Evolutionary conservation across 257 asterid genomes (phyloP), one percentile per base, ranked within the genome.

Genomic region (Solanum dulcamara): DNA sequence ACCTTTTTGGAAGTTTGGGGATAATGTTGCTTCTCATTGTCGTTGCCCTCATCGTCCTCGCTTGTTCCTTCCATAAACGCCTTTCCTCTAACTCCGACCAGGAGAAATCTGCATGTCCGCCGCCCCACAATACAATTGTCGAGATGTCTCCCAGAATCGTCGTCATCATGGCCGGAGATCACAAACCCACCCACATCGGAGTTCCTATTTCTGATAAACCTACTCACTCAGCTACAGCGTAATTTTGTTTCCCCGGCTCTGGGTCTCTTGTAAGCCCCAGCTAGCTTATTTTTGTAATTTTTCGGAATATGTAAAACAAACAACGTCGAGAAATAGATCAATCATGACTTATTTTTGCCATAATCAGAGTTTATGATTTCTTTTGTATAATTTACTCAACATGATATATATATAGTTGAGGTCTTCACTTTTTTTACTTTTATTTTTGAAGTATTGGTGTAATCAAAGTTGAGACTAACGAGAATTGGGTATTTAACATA

Each of bases 111-210:
- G 74, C 88, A 84, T 81, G 38, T 81, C 85, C 80, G 68, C n/a
- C 66, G 44, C 10, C 83, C 0, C 26, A 67, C 81, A 37, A 84
- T 48, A 15, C 88, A 48, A 60, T 50, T 30, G 24, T 26, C 26
- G 87, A 87, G 44, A 72, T 18, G 82, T 30, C 89, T 57, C 96
- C 98, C 10, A 93, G 91, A 85, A 86, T 95, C 37, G 91, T 94
- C 26, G 98, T 93, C 70, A 87, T 94, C 77, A 91, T 95, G 97
- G 95, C 98, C 86, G 98, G 98, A 3, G 94, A 89, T 18, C 92
- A 92, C 1, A 94, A 94, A 33, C 97, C 98, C 2, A 85, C 94
- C 0, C 94, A 85, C 44, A 86, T 94, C 75, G 98, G 97, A 1
- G 66, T 93, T n/a, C 97, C 97, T 4, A 10, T 84, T 11, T 50